A percentile compares a stretch with the other conserved stretches of the same genome.
Conservation (phyloP, 1,284 basidiomycete species). For the Pholiota adiposa region DNA sequence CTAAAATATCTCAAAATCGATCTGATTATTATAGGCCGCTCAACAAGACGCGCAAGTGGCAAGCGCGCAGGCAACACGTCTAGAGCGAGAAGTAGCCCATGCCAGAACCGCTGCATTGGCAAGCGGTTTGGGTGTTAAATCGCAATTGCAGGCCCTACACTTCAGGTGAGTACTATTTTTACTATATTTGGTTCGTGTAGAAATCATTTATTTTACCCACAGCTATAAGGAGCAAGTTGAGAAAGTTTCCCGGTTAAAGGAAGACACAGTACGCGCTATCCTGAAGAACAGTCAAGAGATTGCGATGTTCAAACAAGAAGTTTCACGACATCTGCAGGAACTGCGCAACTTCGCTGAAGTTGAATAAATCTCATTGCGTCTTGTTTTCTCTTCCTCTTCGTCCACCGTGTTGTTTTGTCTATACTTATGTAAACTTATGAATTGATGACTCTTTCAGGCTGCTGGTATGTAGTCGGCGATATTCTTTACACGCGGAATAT, state of each 20-base stretch:
- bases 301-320: slow-evolving; percentile 75
- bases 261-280: slow-evolving; percentile 79
- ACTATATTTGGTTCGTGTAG: slow-evolving; percentile 8
- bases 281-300: slow-evolving; percentile 82
- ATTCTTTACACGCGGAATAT: slow-evolving; percentile 1
- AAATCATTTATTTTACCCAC: slow-evolving; percentile 13
- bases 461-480: neutral
- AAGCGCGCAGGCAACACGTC: slow-evolving; percentile 59
- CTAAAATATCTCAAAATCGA: no score
- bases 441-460: slow-evolving; percentile 5
- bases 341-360: slow-evolving; percentile 70
- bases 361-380: slow-evolving; percentile 31
- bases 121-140: slow-evolving; percentile 77
- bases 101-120: slow-evolving; percentile 76
- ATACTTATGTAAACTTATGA: slow-evolving; percentile 2
- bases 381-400: slow-evolving; percentile 10
- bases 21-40: slow-evolving; percentile 53
- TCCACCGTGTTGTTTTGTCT: slow-evolving; percentile 12
- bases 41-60: slow-evolving; percentile 71
- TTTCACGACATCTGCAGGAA: slow-evolving; percentile 68
- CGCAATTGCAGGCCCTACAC: slow-evolving; percentile 72
- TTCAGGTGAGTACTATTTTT: slow-evolving; percentile 46
- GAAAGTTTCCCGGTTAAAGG: slow-evolving; percentile 68
- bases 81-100: slow-evolving; percentile 71
- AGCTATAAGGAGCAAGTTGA: slow-evolving; percentile 80